Conservation (phyloP, 73 alveolate species). For the Effrenium voratum region DNA sequence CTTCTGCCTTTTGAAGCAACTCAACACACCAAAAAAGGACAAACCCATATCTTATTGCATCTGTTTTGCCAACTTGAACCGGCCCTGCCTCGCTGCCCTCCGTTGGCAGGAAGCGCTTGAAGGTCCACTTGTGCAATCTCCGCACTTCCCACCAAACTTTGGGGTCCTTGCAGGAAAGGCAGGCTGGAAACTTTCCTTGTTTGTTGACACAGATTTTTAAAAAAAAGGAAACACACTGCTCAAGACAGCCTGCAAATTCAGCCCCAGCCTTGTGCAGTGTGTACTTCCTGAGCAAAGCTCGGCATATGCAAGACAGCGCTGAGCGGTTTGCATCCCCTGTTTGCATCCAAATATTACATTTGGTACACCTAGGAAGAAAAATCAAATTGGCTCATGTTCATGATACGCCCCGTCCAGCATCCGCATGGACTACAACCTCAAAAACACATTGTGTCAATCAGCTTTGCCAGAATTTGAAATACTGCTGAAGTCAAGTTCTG, state of each 20-base stretch:
- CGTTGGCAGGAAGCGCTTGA: constrained; percentile 52
- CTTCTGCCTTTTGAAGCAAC: too few species aligned
- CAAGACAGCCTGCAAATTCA: not conserved
- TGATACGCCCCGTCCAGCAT: too few species aligned
- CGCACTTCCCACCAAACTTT: constrained; percentile 76
- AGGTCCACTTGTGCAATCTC: constrained; percentile 76
- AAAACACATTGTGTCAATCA: too few species aligned
- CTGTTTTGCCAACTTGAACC: not conserved
- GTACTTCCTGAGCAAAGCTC: constrained; percentile 38
- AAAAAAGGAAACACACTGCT: not conserved
- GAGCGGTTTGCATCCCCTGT: not conserved
- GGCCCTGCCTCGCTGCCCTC: constrained; percentile 3
- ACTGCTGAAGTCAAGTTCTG: too few species aligned
- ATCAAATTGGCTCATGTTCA: too few species aligned
- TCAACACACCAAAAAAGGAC: too few species aligned
- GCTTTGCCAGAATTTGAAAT: too few species aligned
- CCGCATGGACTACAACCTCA: too few species aligned
- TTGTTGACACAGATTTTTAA: not conserved
- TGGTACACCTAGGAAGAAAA: too few species aligned
- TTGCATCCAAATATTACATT: too few species aligned
- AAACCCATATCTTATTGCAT: too few species aligned
- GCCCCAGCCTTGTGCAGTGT: constrained; percentile 48
- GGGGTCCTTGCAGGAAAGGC: constrained; percentile 13
- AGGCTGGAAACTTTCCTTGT: not conserved
- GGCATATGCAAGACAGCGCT: not conserved